These are phyloP conservation scores for Gleditsia sinensis DNA, from an alignment of 306 rosid genomes.

Conservation along the genomic window DNA sequence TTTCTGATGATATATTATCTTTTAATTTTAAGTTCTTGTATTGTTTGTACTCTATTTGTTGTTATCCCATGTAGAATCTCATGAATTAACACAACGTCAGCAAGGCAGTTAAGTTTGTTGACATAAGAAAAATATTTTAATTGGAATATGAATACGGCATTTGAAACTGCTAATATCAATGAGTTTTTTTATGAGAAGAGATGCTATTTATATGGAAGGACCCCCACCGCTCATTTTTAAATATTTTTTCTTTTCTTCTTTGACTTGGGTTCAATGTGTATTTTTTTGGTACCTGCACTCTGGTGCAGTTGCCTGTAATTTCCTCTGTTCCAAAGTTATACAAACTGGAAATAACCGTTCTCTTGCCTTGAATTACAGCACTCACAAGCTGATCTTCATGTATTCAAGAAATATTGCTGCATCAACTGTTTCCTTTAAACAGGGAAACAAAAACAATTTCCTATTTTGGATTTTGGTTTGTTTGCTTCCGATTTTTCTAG, in stretches of 20 bases:
- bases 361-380: conserved; percentile 44
- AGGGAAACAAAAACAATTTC: conserved; percentile 74
- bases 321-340: not conserved
- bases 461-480: conserved; percentile 70
- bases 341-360: conserved; percentile 23
- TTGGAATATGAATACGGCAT: not conserved
- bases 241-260: not conserved
- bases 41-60: not conserved
- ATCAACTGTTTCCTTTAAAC: conserved; percentile 75
- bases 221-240: not conserved
- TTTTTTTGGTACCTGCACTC: not conserved
- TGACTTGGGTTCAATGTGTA: not conserved
- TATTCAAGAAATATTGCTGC: conserved; percentile 56
- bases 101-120: not conserved
- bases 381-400: conserved; percentile 68
- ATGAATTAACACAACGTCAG: not conserved
- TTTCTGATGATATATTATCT: not conserved
- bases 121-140: not conserved
- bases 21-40: not conserved
- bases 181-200: not conserved
- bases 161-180: not conserved
- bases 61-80: not conserved
- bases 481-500: conserved; percentile 63
- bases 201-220: conserved; percentile 1
- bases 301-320: conserved; percentile 2